A percentile compares a stretch with the other conserved stretches of the same genome.
Conservation (phyloP, 2,329 filamentous ascomycete genomes). For the Aspergillus sp. region DNA sequence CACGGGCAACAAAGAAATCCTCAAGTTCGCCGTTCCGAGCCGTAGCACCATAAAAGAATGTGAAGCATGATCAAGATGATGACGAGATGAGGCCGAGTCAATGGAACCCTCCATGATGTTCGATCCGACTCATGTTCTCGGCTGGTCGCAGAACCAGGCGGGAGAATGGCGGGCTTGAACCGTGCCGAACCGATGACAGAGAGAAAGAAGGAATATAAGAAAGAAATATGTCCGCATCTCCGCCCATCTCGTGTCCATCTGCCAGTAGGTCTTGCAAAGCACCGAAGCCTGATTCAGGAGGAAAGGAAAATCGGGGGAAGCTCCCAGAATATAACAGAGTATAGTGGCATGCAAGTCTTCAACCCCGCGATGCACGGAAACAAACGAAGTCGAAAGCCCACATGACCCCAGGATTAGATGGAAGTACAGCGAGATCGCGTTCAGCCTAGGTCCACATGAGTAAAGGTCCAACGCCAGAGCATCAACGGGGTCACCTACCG, state of each 20-base stretch:
- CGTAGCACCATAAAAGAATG: conserved; percentile 37
- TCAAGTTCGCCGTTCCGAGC: conserved; percentile 38
- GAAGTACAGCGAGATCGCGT: conserved; percentile 16
- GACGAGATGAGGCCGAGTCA: conserved; percentile 9
- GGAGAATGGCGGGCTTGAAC: background rate
- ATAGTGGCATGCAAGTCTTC: conserved; percentile 19
- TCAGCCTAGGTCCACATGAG: conserved; percentile 29
- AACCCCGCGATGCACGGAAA: conserved; percentile 14
- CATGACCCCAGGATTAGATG: conserved; percentile 20
- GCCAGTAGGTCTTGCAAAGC: conserved; percentile 16
- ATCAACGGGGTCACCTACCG: conserved; percentile 51
- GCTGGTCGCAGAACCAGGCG: background rate
- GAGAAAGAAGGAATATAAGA: conserved; percentile 12
- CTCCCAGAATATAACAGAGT: conserved; percentile 15
- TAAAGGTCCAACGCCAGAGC: conserved; percentile 17
- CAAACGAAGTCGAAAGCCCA: conserved; percentile 19
- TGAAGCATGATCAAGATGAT: conserved; percentile 20
- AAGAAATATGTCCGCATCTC: conserved; percentile 15
- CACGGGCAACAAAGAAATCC: conserved; percentile 16
- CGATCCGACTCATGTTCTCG: conserved; percentile 7
- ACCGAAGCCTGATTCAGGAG: conserved; percentile 13
- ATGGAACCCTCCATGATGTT: conserved; percentile 1
- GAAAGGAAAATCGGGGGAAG: conserved; percentile 9
- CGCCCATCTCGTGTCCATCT: conserved; percentile 16
- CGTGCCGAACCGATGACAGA: conserved; percentile 2